Base-by-base conservation (phyloP, 352 stramenopile species). In the Phytophthora sansomeana region DNA sequence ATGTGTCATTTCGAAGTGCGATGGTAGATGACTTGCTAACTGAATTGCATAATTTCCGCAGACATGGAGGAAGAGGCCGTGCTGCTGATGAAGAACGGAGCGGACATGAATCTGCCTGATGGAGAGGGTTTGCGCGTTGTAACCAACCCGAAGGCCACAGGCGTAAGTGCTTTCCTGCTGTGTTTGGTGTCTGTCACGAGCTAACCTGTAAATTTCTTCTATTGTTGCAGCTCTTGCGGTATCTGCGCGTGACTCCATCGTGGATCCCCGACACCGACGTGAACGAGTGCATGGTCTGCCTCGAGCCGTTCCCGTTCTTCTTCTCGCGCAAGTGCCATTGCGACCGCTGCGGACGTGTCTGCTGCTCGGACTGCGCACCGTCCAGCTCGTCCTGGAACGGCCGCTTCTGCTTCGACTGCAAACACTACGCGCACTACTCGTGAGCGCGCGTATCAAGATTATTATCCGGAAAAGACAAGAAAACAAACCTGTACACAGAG, bases 361-460 rank as follows among this genome's bases (percentile, higher is more conserved):
- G 86, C 63, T 94, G 86, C 60, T 87, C 85, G 3, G 82, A 91
- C 50, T 94, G 85, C 58, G 85, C 80, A 21, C 82, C 78, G 0
- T 78, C 80, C 16, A 90, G 77, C 42, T 88, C 81, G 30, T 85
- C 81, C 16, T 91, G 83, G 83, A 89, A 90, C 30, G 83, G 81
- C 26, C 79, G 75, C 36, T 90, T 87, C 48, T 92, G 83, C 66
- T 92, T 92, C 28, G 81, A 92, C 73, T 92, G 83, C 69, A 89
- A 89, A 36, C 81, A 90, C 67, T 90, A 89, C 61, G 74, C 87
- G 35, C 80, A 89, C 56, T 69, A 80, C 21, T 67, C 54, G 19
- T 83, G 75, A 72, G 44, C 17, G 35, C 54, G 33, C 36, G 9
- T 49, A 63, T 60, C 36, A 21, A 13, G 14, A 42, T 39, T 39